Evolutionary conservation across 2,329 filamentous ascomycete species (phyloP).

Genomic region (Colletotrichum sp.): DNA sequence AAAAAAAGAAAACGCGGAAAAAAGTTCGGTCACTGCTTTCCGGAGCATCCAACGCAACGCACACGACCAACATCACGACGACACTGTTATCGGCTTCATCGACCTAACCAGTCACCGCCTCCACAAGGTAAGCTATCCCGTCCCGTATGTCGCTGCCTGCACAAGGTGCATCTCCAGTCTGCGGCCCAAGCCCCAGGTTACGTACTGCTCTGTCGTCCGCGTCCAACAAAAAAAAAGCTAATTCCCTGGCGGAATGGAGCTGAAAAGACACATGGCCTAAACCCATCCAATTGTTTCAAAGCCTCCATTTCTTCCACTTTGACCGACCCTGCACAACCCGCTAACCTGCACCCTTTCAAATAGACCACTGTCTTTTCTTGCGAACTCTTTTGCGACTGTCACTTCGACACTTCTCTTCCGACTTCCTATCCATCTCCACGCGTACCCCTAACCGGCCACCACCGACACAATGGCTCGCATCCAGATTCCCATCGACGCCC

Average conservation of each 20-base stretch:
- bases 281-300: slow-evolving; percentile 16
- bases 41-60: not conserved
- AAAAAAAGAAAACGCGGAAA: not conserved
- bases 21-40: not conserved
- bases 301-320: not conserved
- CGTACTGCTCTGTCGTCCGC: slow-evolving; percentile 2
- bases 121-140: not conserved
- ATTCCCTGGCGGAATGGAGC: slow-evolving; percentile 18
- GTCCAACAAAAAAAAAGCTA: slow-evolving; percentile 11
- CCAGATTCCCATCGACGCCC: slow-evolving; percentile 87
- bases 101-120: not conserved
- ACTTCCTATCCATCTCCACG: not conserved
- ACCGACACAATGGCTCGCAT: slow-evolving; percentile 75
- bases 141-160: not conserved
- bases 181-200: not conserved
- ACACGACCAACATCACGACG: not conserved
- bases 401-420: not conserved
- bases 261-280: slow-evolving; percentile 21
- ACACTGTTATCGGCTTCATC: not conserved
- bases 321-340: not conserved
- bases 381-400: not conserved
- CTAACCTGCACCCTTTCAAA: slow-evolving; percentile 4
- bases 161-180: not conserved
- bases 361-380: slow-evolving; percentile 7
- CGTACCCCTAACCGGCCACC: not conserved